phyloP scores from a whole-genome alignment of 78 protist genomes.

The Planoprotostelium fungivorum region DNA sequence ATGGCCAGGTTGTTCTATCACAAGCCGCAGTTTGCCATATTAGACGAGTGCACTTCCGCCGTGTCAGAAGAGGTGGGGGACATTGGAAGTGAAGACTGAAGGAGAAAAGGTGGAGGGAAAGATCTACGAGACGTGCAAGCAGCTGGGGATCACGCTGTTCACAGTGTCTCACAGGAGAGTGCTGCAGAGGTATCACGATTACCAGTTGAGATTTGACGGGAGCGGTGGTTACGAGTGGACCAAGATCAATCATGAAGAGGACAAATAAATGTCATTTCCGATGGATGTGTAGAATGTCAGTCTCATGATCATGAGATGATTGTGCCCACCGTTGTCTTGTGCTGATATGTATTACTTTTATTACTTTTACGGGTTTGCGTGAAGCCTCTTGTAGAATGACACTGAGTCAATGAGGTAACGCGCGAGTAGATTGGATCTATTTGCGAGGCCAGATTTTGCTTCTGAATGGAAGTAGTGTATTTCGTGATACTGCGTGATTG shows the following conservation, averaged over 20 bases:
- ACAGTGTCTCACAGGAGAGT: constrained; percentile 66
- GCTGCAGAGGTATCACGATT: constrained; percentile 49
- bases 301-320: too few relatives aligned
- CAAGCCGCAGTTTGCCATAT: constrained; percentile 81
- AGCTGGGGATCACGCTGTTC: constrained; percentile 71
- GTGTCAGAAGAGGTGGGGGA: constrained; percentile 60
- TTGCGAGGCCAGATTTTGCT: too few relatives aligned
- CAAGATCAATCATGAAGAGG: constrained; percentile 36
- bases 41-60: constrained; percentile 87
- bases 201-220: constrained; percentile 53
- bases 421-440: too few relatives aligned
- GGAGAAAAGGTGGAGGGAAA: constrained; percentile 23
- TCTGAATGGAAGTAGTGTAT: too few relatives aligned
- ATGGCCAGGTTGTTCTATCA: constrained; percentile 86
- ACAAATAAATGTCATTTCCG: too few relatives aligned
- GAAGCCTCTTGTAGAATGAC: too few relatives aligned
- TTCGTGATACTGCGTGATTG: too few relatives aligned
- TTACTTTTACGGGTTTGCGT: too few relatives aligned
- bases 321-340: too few relatives aligned
- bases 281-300: too few relatives aligned
- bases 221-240: constrained; percentile 70
- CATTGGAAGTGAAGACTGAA: background rate
- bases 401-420: too few relatives aligned
- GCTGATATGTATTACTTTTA: too few relatives aligned
- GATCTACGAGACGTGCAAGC: constrained; percentile 61